A percentile compares a stretch with the other conserved stretches of the same genome.
Evolutionary conservation across 176 grass and related monocot species (phyloP).

Genomic region (Canna indica): DNA sequence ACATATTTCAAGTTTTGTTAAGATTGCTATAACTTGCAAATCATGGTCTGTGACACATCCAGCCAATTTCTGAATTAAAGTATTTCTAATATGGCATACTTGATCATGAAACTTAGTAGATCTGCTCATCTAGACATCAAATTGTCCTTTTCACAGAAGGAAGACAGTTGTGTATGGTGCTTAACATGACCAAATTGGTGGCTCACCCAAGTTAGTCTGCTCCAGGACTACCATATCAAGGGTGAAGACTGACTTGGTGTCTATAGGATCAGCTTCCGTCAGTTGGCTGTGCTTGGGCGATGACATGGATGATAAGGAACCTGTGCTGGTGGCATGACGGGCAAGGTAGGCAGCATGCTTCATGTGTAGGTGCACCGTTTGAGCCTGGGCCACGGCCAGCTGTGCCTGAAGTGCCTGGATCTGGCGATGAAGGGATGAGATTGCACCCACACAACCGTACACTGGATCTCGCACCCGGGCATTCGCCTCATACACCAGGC

Average conservation of each 20-base stretch:
- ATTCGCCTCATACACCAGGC: constrained; percentile 96
- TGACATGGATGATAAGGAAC: not conserved
- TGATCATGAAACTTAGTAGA: too few species aligned
- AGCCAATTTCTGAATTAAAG: too few species aligned
- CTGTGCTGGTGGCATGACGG: constrained; percentile 28
- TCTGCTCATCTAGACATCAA: too few species aligned
- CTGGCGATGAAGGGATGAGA: constrained; percentile 87
- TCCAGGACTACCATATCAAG: not conserved
- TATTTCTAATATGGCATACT: too few species aligned
- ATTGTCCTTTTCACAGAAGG: too few species aligned
- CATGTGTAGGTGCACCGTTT: constrained; percentile 72
- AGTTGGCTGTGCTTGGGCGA: constrained; percentile 6
- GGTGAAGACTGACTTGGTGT: not conserved
- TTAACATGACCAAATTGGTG: constrained; percentile 1
- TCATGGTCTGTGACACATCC: too few species aligned
- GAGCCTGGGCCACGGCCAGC: constrained; percentile 72
- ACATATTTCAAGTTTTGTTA: too few species aligned
- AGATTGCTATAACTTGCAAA: too few species aligned
- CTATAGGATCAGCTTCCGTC: not conserved
- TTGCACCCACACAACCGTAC: constrained; percentile 88
- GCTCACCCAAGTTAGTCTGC: not conserved
- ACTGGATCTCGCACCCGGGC: constrained; percentile 80
- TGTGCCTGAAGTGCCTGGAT: constrained; percentile 84
- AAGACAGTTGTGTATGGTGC: too few species aligned
- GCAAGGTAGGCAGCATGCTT: constrained; percentile 28